Evolutionary conservation across 306 rosid species (phyloP), one percentile per base, ranked within the genome.

Genomic region (Begonia masoniana): DNA sequence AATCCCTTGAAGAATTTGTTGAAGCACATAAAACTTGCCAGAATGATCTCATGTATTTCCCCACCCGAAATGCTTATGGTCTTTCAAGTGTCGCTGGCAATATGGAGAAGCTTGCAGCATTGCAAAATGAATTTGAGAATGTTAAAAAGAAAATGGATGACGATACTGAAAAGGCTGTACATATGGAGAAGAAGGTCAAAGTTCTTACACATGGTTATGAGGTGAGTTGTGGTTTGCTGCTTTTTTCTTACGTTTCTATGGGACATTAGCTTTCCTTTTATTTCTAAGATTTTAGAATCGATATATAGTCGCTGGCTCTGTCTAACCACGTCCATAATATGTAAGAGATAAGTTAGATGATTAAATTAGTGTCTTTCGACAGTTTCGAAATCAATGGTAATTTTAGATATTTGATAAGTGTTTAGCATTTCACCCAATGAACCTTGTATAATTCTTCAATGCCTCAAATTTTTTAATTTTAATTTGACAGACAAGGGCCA

Each of bases 81-180:
- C 73, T 80, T 47, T 84, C 97, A 15, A 88, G 95, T 45, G 85
- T 88, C 56, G 97, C 97, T 54, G 93, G 88, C 59, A 79, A 79
- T 70, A 57, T 57, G 74, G 97, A 88, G 74, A 88, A 88, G 71
- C 73, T 88, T 61, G 88, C 85, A 8, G 97, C 93, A 46, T 70
- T 82, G 79, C 97, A 84, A 76, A 67, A 51, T 74, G 95, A 88
- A 68, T 79, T 73, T 76, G 97, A 88, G 55, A 77, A 67, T 61
- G 84, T 77, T 63, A 84, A 73, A 58, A 75, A 57, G 73, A 82
- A 76, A 68, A 61, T 88, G 65, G 93, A 88, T 42, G 95, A 82
- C 58, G 97, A 83, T 69, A 82, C 78, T 50, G 85, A 74, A 63
- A 88, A 84, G 72, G 72, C 75, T 31, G 73, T 70, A 14, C 78